Evolutionary conservation across 2,329 filamentous ascomycete species (phyloP).

Genomic region (Penicillium sumatraense): DNA sequence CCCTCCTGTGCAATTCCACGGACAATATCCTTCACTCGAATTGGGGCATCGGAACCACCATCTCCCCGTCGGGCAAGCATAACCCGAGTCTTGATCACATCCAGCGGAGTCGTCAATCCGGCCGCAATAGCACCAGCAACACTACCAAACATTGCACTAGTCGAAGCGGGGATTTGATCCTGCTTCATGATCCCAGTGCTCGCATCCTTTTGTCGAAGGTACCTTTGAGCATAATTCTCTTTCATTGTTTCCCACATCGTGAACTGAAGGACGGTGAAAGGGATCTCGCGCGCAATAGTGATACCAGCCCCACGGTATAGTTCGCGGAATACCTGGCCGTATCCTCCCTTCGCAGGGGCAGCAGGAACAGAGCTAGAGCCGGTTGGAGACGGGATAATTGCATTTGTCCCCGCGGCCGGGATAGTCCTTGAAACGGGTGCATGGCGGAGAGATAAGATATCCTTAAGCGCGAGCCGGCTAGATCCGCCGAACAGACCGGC

Average conservation of each 20-base stretch:
- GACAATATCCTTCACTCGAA: constrained; percentile 58
- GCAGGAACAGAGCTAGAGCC: constrained; percentile 17
- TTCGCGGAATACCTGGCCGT: constrained; percentile 71
- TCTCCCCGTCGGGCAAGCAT: constrained; percentile 79
- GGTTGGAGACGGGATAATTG: not conserved
- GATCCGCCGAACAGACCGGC: constrained; percentile 78
- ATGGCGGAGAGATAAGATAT: constrained; percentile 65
- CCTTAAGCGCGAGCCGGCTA: constrained; percentile 67
- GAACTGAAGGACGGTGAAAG: constrained; percentile 96
- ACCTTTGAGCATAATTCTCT: constrained; percentile 48
- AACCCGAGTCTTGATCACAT: constrained; percentile 94
- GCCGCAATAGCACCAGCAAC: constrained; percentile 84
- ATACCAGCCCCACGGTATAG: constrained; percentile 91
- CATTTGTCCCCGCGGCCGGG: not conserved
- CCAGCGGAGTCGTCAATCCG: constrained; percentile 85
- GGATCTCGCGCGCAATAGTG: constrained; percentile 93
- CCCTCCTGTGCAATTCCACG: constrained; percentile 64
- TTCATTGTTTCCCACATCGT: constrained; percentile 96
- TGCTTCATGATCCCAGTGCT: constrained; percentile 25
- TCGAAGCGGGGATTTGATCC: constrained; percentile 66
- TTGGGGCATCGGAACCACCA: constrained; percentile 50
- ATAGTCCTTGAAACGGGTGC: constrained; percentile 13
- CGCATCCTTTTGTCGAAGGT: constrained; percentile 47
- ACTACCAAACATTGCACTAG: constrained; percentile 85
- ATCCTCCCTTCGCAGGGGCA: constrained; percentile 47